Base-by-base conservation (phyloP, 1,284 basidiomycete genomes). In the Apiotrichum montevideense region DNA sequence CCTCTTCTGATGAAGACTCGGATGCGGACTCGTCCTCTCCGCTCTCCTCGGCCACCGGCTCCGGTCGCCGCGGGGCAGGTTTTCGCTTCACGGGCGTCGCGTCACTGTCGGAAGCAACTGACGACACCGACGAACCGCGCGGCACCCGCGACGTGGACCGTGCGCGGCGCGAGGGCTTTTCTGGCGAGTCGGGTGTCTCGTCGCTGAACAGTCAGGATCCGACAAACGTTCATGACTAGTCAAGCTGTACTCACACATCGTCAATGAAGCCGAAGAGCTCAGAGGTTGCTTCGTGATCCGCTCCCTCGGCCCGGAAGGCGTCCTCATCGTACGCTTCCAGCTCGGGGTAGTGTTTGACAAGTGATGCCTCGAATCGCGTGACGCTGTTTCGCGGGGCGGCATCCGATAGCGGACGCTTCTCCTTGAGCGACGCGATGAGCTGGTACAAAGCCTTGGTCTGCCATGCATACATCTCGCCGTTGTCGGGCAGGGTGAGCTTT, bases 341-440 rank as follows among this genome's bases (percentile, higher is more conserved):
- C 56, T 84, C 81, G 37, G 79, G 78, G 68, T 83, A 90, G 55
- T 80, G 78, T 66, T 84, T 86, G 37, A 75, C 66, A 53, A 91
- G 76, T 10, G 78, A 69, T 4, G 75, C 77, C 55, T 86, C 83
- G 74, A 92, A 90, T 46, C 84, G 82, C 33, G 76, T 75, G 52
- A 95, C 79, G 1, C 87, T 81, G 66, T 88, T 92, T 58, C 84
- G 82, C 10, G 86, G 82, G 0, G 83, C 77, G 0, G 84, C 78
- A 61, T 93, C 89, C 14, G 83, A 80, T 35, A 88, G 77, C 0
- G 87, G 87, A 14, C 85, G 85, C 73, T 86, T 86, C 87, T 90
- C 66, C 63, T 83, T 79, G 50, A 88, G 78, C 63, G 83, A 80
- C 21, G 77, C 75, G 33, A 86, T 73, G 13, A 90, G 78, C 13